Conservation (phyloP, 306 rosid species). For the Adenanthera pavonina region DNA sequence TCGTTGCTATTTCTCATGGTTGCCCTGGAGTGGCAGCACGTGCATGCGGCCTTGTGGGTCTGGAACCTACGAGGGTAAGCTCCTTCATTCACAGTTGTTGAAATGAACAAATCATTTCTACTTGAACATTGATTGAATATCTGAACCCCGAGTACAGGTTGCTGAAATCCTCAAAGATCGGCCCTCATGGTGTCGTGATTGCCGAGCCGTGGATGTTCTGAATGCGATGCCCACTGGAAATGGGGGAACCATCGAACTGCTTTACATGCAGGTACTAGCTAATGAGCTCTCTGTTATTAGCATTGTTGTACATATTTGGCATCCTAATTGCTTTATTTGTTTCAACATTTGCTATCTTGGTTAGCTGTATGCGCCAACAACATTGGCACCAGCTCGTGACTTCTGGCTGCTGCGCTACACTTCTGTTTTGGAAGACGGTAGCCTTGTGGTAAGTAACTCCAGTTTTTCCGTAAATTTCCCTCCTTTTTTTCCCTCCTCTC, state of each 20-base stretch:
- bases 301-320: background rate
- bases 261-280: constrained; percentile 88
- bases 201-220: constrained; percentile 87
- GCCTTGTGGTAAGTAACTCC: constrained; percentile 81
- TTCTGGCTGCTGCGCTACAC: constrained; percentile 99
- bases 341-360: constrained; percentile 36
- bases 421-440: constrained; percentile 92
- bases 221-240: constrained; percentile 84
- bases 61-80: constrained; percentile 95
- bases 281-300: background rate
- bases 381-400: constrained; percentile 98
- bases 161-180: constrained; percentile 97
- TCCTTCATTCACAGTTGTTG: constrained; percentile 19
- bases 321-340: constrained; percentile 10
- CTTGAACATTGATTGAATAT: constrained; percentile 5
- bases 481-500: background rate
- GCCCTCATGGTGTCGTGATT: constrained; percentile 86
- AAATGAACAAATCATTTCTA: background rate
- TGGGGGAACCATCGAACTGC: constrained; percentile 95
- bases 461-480: constrained; percentile 12
- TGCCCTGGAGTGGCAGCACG: constrained; percentile 99
- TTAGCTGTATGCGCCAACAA: constrained; percentile 95
- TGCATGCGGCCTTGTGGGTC: constrained; percentile 97
- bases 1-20: constrained; percentile 99
- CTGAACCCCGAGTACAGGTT: constrained; percentile 53